Percentiles rank a stretch among this genome's conserved stretches.
Conservation (phyloP, 306 rosid species). For the Arachis hypogaea region DNA sequence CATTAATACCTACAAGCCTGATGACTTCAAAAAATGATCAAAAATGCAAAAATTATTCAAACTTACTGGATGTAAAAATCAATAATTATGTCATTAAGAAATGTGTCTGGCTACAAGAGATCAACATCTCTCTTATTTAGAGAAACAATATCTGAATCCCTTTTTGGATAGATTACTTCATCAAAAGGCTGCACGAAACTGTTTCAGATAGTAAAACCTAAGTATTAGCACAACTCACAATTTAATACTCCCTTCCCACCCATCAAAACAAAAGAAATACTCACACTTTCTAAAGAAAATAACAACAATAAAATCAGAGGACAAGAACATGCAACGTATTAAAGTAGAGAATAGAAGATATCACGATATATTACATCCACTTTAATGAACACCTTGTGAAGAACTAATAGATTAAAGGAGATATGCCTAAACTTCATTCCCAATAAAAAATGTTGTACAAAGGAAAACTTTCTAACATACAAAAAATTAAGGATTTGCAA, state of each 20-base stretch:
- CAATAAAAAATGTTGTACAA: slow-evolving; percentile 23
- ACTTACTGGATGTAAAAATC: slow-evolving; percentile 96
- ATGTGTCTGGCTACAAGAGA: slow-evolving; percentile 92
- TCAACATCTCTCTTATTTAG: slow-evolving; percentile 92
- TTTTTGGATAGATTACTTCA: slow-evolving; percentile 87
- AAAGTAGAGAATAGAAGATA: slow-evolving; percentile 22
- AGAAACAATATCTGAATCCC: slow-evolving; percentile 92
- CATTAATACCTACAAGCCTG: too few relatives aligned
- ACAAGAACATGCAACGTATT: neutral
- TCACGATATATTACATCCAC: slow-evolving; percentile 16
- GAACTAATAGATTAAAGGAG: slow-evolving; percentile 21
- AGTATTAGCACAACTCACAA: slow-evolving; percentile 21
- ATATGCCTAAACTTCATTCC: neutral
- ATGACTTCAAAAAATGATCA: too few relatives aligned
- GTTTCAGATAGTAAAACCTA: slow-evolving; percentile 40
- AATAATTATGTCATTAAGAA: slow-evolving; percentile 84
- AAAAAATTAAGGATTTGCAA: slow-evolving; percentile 24
- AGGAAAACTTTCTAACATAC: slow-evolving; percentile 2
- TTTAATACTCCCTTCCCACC: neutral
- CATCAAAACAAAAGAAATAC: neutral
- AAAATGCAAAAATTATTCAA: neutral
- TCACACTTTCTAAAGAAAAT: neutral
- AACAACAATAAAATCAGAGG: neutral
- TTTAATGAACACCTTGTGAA: slow-evolving; percentile 2
- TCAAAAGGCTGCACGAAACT: slow-evolving; percentile 83